Evolutionary conservation across 345 rosid genomes (phyloP), one percentile per base, ranked within the genome.

Genomic region (Salix koriyanagi): DNA sequence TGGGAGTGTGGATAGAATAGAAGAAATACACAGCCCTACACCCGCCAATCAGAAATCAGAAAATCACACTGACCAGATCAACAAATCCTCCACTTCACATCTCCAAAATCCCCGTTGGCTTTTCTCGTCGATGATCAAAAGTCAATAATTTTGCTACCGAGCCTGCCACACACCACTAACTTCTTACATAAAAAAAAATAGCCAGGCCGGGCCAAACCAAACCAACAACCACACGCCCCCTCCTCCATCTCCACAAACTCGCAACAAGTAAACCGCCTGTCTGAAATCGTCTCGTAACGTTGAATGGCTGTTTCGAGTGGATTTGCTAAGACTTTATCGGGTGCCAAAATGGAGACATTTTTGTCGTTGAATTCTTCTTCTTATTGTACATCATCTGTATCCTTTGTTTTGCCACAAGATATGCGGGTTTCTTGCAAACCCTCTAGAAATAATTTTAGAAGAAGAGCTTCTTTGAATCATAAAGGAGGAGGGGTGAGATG

Each of bases 1-100:
- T 52, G 3, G 34, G 81, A 84, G 91, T 87, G 90, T 88, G 92
- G 95, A 91, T 87, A 88, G 86, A 87, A 42, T 42, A 42, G 46
- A 42, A 42, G 46, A 42, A 42, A 42, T 42, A 42, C 46, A 84
- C 87, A 91, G 88, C 8, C 8, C 61, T 69, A 77, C 86, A 81
- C 70, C 85, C 77, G 83, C 93, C 93, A 91, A 91, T 91, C 87
- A 89, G 80, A 89, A 42, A 73, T 21, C 79, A 77, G 73, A 68
- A 80, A 82, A 34, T 82, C 48, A 69, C 75, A 34, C 14, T 1
- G 52, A 46, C 52, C 52, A 50, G 26, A 76, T 26, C 39, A 19
- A 36, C 67, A 73, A 74, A 71, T 77, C 79, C 78, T 60, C 65
- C 52, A 15, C 52, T 12, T 15, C 52, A 15, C 52, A 46, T 15